Percentiles rank a stretch among this genome's conserved stretches.
These are phyloP conservation scores for Pseudomicrostroma phylloplanum DNA, from an alignment of 1,284 basidiomycete genomes.

Conservation along the genomic window DNA sequence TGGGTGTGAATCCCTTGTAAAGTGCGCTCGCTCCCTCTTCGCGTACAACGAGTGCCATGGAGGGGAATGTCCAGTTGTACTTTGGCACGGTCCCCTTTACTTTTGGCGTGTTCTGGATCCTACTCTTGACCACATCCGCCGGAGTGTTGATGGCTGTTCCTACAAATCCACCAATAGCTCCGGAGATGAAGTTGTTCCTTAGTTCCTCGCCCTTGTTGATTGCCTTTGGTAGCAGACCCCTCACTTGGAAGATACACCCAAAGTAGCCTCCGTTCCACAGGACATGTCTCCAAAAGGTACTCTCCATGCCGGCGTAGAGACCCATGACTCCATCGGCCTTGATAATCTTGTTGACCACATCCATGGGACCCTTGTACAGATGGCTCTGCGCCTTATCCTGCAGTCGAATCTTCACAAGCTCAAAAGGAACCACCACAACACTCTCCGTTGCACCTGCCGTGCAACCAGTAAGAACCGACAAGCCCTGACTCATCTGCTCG, in stretches of 20 bases:
- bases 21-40: slow-evolving; percentile 84
- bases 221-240: slow-evolving; percentile 71
- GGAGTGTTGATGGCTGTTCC: slow-evolving; percentile 73
- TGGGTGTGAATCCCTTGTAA: slow-evolving; percentile 80
- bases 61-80: slow-evolving; percentile 75
- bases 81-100: slow-evolving; percentile 57
- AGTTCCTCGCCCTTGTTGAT: slow-evolving; percentile 62
- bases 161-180: slow-evolving; percentile 80
- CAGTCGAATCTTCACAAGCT: slow-evolving; percentile 89
- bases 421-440: slow-evolving; percentile 83
- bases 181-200: slow-evolving; percentile 86
- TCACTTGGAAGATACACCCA: slow-evolving; percentile 74
- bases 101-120: slow-evolving; percentile 65
- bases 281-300: slow-evolving; percentile 39
- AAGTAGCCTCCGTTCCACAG: slow-evolving; percentile 61
- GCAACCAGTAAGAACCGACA: slow-evolving; percentile 85
- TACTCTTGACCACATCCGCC: slow-evolving; percentile 87
- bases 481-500: slow-evolving; percentile 74
- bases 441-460: slow-evolving; percentile 92
- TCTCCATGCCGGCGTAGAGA: slow-evolving; percentile 59
- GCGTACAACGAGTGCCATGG: slow-evolving; percentile 68
- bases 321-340: slow-evolving; percentile 72
- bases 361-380: slow-evolving; percentile 69
- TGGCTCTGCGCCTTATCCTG: slow-evolving; percentile 55
- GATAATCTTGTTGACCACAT: slow-evolving; percentile 75